Conservation (phyloP, 306 rosid species). For the Cicer cuneatum region DNA sequence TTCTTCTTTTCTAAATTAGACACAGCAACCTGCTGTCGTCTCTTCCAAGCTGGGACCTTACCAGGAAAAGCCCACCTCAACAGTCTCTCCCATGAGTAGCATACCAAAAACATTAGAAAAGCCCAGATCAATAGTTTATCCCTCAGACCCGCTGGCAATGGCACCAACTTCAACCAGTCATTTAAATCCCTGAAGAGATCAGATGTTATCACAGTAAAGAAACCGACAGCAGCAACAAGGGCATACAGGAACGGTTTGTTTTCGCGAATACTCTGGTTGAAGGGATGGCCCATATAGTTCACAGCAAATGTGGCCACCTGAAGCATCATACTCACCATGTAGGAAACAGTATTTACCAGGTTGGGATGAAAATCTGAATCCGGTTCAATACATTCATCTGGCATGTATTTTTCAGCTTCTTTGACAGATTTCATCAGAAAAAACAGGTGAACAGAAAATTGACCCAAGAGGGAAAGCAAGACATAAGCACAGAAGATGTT, state of each 20-base stretch:
- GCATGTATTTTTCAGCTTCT: slow-evolving; percentile 95
- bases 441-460: slow-evolving; percentile 77
- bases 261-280: slow-evolving; percentile 93
- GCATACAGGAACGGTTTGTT: slow-evolving; percentile 88
- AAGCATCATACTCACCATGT: slow-evolving; percentile 99
- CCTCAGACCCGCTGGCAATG: slow-evolving; percentile 84
- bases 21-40: slow-evolving; percentile 71
- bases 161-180: slow-evolving; percentile 89
- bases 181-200: slow-evolving; percentile 85
- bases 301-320: slow-evolving; percentile 99
- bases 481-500: slow-evolving; percentile 82
- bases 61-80: slow-evolving; percentile 94
- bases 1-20: slow-evolving; percentile 77
- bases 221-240: slow-evolving; percentile 69
- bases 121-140: slow-evolving; percentile 88
- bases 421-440: slow-evolving; percentile 83
- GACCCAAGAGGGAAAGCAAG: slow-evolving; percentile 90
- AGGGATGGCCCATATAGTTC: slow-evolving; percentile 99
- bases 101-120: slow-evolving; percentile 72
- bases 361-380: slow-evolving; percentile 94
- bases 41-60: slow-evolving; percentile 88
- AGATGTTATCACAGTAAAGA: slow-evolving; percentile 86
- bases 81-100: slow-evolving; percentile 91
- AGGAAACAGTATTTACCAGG: slow-evolving; percentile 94
- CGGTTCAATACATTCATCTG: slow-evolving; percentile 95